These are phyloP conservation scores for Vararia minispora DNA, from an alignment of 768 basidiomycete genomes.

Conservation along the genomic window DNA sequence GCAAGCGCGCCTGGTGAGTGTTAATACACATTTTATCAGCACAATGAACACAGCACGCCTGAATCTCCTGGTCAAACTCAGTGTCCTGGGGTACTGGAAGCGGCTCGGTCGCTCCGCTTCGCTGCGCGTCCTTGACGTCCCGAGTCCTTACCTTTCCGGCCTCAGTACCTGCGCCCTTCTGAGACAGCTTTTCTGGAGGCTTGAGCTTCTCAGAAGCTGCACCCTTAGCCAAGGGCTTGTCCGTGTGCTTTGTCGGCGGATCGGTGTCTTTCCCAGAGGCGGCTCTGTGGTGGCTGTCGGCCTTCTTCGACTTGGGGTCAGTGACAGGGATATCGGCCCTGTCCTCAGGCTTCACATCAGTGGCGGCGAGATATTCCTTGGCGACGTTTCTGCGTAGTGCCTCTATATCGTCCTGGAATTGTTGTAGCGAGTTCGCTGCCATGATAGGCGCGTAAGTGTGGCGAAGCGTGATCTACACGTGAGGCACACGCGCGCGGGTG, in stretches of 20 bases:
- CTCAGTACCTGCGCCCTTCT: no score
- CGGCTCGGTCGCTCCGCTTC: no score
- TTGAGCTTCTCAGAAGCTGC: no score
- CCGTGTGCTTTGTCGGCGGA: no score
- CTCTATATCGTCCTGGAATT: constrained; percentile 69
- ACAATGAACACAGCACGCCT: constrained; percentile 26
- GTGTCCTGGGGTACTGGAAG: constrained; percentile 4
- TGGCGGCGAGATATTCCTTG: constrained; percentile 35
- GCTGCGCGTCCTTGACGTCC: constrained; percentile 1
- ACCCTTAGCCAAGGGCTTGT: no score
- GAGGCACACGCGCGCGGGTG: no score
- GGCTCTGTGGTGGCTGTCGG: constrained; percentile 1
- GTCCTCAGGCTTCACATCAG: constrained; percentile 18
- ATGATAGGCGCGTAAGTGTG: no score
- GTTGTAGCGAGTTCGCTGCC: constrained; percentile 46
- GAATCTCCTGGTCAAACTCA: constrained; percentile 44
- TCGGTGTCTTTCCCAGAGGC: not conserved
- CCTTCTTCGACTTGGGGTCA: constrained; percentile 2
- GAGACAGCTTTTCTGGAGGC: not conserved
- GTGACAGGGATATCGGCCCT: constrained; percentile 21
- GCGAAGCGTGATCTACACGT: no score
- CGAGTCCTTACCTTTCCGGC: no score
- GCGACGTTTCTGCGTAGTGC: constrained; percentile 61
- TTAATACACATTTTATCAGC: not conserved
- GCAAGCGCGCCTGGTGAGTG: constrained; percentile 25